Conservation (phyloP, 2,329 filamentous ascomycete genomes). For the Aspergillus uvarum region DNA sequence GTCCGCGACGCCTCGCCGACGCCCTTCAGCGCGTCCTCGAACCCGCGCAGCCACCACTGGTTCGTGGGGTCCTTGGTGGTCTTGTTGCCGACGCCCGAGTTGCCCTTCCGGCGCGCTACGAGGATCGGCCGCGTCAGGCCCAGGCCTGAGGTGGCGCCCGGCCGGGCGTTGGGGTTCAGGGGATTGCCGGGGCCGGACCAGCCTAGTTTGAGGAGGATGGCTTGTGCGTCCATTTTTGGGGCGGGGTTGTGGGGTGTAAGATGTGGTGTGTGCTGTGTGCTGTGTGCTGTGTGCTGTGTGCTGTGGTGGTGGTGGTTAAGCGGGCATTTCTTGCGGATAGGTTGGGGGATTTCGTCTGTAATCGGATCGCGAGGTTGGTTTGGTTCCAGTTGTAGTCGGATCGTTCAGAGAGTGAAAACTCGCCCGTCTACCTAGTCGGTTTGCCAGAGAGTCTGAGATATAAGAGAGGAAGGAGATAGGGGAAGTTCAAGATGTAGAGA, state of each 20-base stretch:
- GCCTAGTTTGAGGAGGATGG: constrained; percentile 79
- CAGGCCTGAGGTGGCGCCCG: constrained; percentile 59
- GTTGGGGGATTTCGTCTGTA: too few relatives aligned
- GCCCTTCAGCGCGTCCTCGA: constrained; percentile 83
- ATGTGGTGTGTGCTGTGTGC: not conserved
- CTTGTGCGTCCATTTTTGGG: constrained; percentile 72
- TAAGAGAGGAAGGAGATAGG: too few relatives aligned
- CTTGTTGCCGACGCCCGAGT: constrained; percentile 79
- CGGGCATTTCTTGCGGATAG: not conserved
- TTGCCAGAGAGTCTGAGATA: too few relatives aligned
- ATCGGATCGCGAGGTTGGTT: not conserved
- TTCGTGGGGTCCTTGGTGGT: constrained; percentile 64
- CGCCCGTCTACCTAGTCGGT: too few relatives aligned
- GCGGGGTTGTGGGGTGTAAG: not conserved
- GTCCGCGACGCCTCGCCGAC: constrained; percentile 60
- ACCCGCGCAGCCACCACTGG: constrained; percentile 97
- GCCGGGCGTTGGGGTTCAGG: constrained; percentile 64
- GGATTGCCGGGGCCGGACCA: constrained; percentile 89
- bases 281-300: too few relatives aligned
- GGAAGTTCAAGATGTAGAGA: not conserved
- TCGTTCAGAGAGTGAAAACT: too few relatives aligned
- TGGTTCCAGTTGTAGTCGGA: too few relatives aligned
- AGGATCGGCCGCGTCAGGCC: constrained; percentile 83
- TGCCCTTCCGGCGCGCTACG: constrained; percentile 76
- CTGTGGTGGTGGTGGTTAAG: not conserved